These are phyloP conservation scores for Lippia alba DNA, from an alignment of 305 asterid genomes.

Conservation along the genomic window DNA sequence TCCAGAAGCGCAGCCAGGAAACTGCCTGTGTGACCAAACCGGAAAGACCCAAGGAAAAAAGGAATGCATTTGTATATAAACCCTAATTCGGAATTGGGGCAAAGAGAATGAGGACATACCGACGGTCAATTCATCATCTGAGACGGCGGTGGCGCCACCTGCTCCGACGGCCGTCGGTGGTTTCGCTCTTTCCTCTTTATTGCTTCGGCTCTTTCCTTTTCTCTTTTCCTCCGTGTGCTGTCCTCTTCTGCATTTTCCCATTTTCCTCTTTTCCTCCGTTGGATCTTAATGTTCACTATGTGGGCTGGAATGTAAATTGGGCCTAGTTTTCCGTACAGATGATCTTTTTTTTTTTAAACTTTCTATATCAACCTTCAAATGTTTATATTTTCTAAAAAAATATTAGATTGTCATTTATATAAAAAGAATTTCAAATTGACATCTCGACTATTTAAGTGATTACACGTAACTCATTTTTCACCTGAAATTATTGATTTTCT, in stretches of 20 bases:
- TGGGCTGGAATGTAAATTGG: no score
- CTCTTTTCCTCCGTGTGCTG: background rate
- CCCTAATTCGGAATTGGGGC: conserved; percentile 34
- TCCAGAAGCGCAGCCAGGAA: background rate
- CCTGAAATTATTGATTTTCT: no score
- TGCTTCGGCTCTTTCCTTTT: background rate
- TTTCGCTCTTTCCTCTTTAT: conserved; percentile 10
- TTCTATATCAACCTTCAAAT: no score
- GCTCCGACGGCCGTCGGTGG: conserved; percentile 30
- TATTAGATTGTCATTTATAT: no score
- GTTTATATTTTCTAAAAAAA: no score
- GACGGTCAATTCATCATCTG: conserved; percentile 36
- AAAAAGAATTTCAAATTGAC: no score
- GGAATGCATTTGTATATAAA: conserved; percentile 28
- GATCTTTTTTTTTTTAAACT: no score
- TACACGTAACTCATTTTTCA: no score
- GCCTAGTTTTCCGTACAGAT: no score
- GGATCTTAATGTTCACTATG: no score
- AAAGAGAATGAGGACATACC: conserved; percentile 38
- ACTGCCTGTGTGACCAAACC: background rate
- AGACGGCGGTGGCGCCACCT: conserved; percentile 27
- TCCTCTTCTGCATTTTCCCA: background rate
- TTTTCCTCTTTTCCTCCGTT: background rate
- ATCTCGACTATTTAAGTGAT: no score
- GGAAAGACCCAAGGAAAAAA: background rate